These are phyloP conservation scores for Cordyceps fumosorosea DNA, from an alignment of 2,329 filamentous ascomycete species.

Conservation along the genomic window DNA sequence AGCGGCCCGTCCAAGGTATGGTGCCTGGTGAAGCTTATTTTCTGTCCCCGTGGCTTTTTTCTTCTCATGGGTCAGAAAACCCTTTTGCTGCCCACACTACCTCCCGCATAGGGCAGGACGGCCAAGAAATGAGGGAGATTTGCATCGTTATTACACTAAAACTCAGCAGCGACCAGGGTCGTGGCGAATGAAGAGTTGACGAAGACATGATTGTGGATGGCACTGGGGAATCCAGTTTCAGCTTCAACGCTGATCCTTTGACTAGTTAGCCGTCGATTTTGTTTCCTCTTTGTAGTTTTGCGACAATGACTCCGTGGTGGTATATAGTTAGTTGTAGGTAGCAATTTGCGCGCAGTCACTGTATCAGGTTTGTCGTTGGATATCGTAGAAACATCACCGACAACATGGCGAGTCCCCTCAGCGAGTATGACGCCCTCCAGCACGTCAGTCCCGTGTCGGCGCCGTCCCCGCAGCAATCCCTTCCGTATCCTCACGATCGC, in stretches of 20 bases:
- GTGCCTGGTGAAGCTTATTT: too few relatives aligned
- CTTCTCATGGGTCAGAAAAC: too few relatives aligned
- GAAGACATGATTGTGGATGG: neutral
- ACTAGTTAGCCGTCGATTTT: neutral
- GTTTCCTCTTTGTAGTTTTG: neutral
- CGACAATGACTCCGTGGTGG: neutral
- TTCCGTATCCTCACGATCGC: neutral
- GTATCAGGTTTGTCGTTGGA: neutral
- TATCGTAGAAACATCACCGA: neutral
- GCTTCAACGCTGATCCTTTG: neutral
- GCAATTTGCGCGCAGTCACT: too few relatives aligned
- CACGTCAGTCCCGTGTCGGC: neutral
- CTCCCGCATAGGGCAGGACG: neutral
- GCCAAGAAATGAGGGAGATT: neutral
- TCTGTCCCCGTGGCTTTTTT: too few relatives aligned
- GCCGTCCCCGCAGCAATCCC: neutral
- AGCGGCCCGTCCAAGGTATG: neutral
- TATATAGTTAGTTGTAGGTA: neutral
- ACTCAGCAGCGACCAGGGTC: neutral
- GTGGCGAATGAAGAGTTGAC: neutral
- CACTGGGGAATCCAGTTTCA: slow-evolving; percentile 1
- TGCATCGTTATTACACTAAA: neutral
- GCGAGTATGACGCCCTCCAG: neutral
- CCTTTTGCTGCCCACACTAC: too few relatives aligned
- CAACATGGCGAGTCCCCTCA: neutral